These are phyloP conservation scores for Asterophora lycoperdoides DNA, from an alignment of 768 basidiomycete species.

Conservation along the genomic window DNA sequence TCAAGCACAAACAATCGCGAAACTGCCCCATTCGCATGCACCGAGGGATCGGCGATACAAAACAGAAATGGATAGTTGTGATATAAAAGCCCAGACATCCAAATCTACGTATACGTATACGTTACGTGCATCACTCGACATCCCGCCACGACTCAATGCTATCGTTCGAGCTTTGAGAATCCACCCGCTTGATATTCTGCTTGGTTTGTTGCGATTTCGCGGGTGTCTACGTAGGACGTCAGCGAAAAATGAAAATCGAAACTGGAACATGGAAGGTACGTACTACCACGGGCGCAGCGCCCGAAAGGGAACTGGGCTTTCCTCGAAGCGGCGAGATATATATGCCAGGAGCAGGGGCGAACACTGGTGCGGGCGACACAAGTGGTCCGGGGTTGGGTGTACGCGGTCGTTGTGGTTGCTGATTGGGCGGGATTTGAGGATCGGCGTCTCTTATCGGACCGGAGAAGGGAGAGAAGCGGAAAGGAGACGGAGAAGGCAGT, in stretches of 20 bases:
- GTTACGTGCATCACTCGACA: conserved; percentile 7
- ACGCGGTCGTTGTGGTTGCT: not conserved
- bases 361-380: conserved; percentile 17
- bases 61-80: too few relatives aligned
- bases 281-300: not conserved
- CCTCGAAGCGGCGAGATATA: conserved; percentile 32
- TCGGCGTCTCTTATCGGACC: conserved; percentile 7
- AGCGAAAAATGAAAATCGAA: not conserved
- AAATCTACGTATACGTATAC: too few relatives aligned
- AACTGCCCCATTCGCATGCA: too few relatives aligned
- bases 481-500: conserved; percentile 21
- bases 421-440: not conserved
- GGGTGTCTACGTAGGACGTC: not conserved
- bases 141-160: conserved; percentile 38
- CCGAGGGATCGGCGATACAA: too few relatives aligned
- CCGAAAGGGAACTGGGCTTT: not conserved
- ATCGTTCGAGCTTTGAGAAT: conserved; percentile 29
- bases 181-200: not conserved
- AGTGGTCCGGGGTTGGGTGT: conserved; percentile 2
- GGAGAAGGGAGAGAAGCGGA: conserved; percentile 22
- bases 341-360: conserved; percentile 35
- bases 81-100: too few relatives aligned
- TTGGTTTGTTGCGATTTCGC: not conserved
- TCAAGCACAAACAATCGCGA: too few relatives aligned
- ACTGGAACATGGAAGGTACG: not conserved